phyloP scores from a whole-genome alignment of 2,329 filamentous ascomycete species.

The Trichothecium roseum region DNA sequence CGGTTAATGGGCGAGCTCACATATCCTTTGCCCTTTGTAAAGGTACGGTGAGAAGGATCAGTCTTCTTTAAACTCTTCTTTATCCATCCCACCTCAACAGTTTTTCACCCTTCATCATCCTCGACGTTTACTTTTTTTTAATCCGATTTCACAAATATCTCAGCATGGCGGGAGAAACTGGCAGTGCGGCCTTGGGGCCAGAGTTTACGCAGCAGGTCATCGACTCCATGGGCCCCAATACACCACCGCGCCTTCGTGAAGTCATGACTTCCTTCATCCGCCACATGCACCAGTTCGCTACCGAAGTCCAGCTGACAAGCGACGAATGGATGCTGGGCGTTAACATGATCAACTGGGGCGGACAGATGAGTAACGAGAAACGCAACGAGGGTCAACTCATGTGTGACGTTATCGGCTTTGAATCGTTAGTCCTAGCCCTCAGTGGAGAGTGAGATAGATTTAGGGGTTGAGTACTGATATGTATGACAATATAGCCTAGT shows the following conservation, averaged over 20 bases:
- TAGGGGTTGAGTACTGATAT: background rate
- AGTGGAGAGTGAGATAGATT: too few relatives aligned
- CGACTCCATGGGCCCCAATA: constrained; percentile 62
- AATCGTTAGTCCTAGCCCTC: constrained; percentile 40
- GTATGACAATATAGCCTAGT: constrained; percentile 39
- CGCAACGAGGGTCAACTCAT: constrained; percentile 67
- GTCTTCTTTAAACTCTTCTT: too few relatives aligned
- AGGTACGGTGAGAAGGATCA: constrained; percentile 1
- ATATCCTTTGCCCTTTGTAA: too few relatives aligned
- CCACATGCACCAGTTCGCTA: constrained; percentile 73
- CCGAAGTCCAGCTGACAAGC: constrained; percentile 68
- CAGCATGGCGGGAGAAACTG: constrained; percentile 3
- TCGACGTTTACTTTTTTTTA: background rate
- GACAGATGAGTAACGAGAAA: constrained; percentile 56
- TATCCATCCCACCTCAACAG: background rate
- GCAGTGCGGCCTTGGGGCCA: constrained; percentile 17
- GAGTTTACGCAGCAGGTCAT: constrained; percentile 66
- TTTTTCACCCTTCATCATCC: constrained; percentile 2
- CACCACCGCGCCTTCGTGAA: constrained; percentile 55
- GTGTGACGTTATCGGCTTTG: constrained; percentile 63
- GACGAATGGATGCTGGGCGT: constrained; percentile 71
- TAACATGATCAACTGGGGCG: constrained; percentile 46
- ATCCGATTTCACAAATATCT: constrained; percentile 1
- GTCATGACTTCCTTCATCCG: constrained; percentile 58
- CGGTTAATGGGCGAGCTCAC: background rate